Percentiles rank a stretch among this genome's conserved stretches.
Evolutionary conservation across 257 asterid species (phyloP).

Genomic region (Apocynum venetum): DNA sequence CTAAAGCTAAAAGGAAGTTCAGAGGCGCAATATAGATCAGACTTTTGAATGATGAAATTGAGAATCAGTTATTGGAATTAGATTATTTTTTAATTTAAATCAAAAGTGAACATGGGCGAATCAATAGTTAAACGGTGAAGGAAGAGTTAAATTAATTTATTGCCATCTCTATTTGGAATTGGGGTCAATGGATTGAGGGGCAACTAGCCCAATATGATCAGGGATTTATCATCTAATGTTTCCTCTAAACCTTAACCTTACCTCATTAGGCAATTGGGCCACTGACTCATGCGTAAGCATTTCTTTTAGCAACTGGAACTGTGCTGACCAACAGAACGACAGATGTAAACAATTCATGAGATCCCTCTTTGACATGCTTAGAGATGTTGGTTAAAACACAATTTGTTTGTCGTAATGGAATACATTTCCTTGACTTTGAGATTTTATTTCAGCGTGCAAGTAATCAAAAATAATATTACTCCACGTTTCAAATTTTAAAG

Average conservation of each 20-base stretch:
- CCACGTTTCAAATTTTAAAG: too few relatives aligned
- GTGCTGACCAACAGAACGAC: background rate
- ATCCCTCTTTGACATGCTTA: background rate
- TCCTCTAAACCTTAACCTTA: background rate
- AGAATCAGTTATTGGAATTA: too few relatives aligned
- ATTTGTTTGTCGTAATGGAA: background rate
- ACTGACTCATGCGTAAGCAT: too few relatives aligned
- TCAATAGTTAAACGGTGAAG: too few relatives aligned
- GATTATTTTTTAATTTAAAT: too few relatives aligned
- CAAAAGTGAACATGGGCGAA: too few relatives aligned
- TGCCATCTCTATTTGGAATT: too few relatives aligned
- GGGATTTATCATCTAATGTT: background rate
- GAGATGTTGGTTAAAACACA: too few relatives aligned
- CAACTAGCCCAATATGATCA: background rate
- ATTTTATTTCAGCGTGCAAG: background rate
- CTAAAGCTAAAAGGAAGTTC: background rate
- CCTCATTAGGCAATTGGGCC: background rate
- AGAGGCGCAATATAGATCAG: too few relatives aligned
- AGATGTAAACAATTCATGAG: background rate
- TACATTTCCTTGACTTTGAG: background rate
- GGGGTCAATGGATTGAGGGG: background rate
- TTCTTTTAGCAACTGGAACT: background rate
- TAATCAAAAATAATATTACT: background rate
- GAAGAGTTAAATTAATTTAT: too few relatives aligned
- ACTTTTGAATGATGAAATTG: too few relatives aligned